Percentiles rank a stretch among this genome's conserved stretches.
These are phyloP conservation scores for Penicillium bialowiezense DNA, from an alignment of 495 filamentous ascomycete genomes.

Conservation along the genomic window DNA sequence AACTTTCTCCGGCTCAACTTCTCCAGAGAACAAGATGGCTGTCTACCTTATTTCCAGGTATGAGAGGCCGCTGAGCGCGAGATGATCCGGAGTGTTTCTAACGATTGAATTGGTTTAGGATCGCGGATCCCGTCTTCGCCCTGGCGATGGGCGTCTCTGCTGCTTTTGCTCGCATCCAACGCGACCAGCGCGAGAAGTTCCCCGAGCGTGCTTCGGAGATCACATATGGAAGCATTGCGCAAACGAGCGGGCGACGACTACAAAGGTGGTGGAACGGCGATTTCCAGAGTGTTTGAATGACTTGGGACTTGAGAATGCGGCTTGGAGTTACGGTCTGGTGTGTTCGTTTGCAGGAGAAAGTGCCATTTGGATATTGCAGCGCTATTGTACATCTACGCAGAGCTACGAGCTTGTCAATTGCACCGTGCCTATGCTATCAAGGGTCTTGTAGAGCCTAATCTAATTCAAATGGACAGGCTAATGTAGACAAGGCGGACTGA, in stretches of 20 bases:
- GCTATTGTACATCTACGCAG: background rate
- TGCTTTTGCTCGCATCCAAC: conserved; percentile 58
- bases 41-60: conserved; percentile 46
- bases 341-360: background rate
- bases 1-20: background rate
- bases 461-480: too few species aligned
- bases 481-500: too few species aligned
- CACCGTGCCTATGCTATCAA: too few species aligned
- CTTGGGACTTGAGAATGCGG: background rate
- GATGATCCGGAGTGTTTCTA: background rate
- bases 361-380: background rate
- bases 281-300: conserved; percentile 32
- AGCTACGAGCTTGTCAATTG: background rate
- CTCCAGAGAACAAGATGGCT: conserved; percentile 23
- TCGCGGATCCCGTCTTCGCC: conserved; percentile 84
- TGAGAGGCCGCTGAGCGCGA: background rate
- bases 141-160: conserved; percentile 70
- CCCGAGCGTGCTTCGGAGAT: conserved; percentile 34
- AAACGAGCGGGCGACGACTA: conserved; percentile 31
- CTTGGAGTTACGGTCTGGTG: background rate
- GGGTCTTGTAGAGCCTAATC: too few species aligned
- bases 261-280: conserved; percentile 47
- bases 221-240: conserved; percentile 26
- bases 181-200: conserved; percentile 70
- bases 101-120: conserved; percentile 43